Conservation (phyloP, 2,329 filamentous ascomycete species). For the Herpotrichia juniperi region DNA sequence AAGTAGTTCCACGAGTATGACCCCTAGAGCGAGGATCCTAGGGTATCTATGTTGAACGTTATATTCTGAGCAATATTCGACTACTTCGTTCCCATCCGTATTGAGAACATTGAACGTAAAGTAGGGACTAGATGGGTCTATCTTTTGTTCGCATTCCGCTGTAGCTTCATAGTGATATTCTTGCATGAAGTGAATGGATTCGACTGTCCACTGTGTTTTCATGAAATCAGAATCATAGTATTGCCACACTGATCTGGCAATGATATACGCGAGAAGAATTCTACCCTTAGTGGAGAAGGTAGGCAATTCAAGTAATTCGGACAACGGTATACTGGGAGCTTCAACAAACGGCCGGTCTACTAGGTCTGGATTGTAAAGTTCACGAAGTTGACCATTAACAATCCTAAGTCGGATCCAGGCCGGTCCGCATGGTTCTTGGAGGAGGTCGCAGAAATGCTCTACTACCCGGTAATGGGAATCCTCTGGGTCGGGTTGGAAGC, state of each 20-base stretch:
- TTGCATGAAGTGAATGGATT: background rate
- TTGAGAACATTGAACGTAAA: background rate
- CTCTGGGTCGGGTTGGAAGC: too few relatives aligned
- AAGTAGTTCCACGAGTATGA: background rate
- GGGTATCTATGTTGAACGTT: background rate
- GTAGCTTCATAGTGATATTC: background rate
- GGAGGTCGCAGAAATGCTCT: background rate
- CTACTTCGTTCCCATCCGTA: background rate
- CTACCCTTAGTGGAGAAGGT: background rate
- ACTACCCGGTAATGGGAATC: too few relatives aligned
- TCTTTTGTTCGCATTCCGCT: background rate
- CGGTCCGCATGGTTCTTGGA: background rate
- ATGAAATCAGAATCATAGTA: background rate
- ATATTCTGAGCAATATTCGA: background rate
- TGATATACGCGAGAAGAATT: background rate
- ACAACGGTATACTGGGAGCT: background rate
- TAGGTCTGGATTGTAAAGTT: background rate
- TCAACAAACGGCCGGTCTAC: background rate
- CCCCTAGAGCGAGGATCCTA: background rate
- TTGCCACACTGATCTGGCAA: background rate
- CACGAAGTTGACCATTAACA: background rate
- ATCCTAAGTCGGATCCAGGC: background rate
- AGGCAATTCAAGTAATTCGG: background rate
- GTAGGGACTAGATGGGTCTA: background rate
- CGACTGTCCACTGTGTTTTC: background rate